phyloP scores from a whole-genome alignment of 257 asterid genomes.

The Gentiana dahurica region DNA sequence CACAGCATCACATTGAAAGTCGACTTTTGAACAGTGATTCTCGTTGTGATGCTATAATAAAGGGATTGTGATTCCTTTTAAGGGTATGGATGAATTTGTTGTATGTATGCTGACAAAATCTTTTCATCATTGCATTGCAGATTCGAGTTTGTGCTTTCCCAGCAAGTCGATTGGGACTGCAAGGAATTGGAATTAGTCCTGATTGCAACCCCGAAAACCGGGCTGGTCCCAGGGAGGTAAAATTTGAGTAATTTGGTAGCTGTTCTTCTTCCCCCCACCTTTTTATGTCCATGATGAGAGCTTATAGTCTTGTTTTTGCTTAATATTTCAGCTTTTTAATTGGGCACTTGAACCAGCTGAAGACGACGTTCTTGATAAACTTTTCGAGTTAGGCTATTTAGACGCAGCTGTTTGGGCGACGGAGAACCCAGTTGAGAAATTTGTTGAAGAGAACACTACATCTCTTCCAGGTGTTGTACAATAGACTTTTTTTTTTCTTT shows the following conservation, averaged over 20 bases:
- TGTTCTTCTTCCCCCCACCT: neutral
- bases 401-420: constrained; percentile 87
- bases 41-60: too few relatives aligned
- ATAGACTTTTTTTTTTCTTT: neutral
- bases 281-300: neutral
- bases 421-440: constrained; percentile 54
- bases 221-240: constrained; percentile 77
- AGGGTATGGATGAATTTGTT: too few relatives aligned
- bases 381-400: constrained; percentile 63
- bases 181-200: constrained; percentile 88
- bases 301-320: neutral
- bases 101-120: too few relatives aligned
- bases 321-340: constrained; percentile 53
- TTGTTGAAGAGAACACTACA: constrained; percentile 38
- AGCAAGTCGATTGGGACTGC: constrained; percentile 53
- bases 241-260: neutral
- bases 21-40: too few relatives aligned
- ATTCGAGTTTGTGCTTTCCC: constrained; percentile 95
- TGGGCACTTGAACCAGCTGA: constrained; percentile 99
- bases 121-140: constrained; percentile 21
- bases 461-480: constrained; percentile 12
- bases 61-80: too few relatives aligned
- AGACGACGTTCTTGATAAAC: constrained; percentile 67
- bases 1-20: too few relatives aligned
- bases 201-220: constrained; percentile 86